Percentiles rank a stretch among this genome's conserved stretches.
Conservation (phyloP, 2,329 filamentous ascomycete species). For the Fusarium gaditjirri region DNA sequence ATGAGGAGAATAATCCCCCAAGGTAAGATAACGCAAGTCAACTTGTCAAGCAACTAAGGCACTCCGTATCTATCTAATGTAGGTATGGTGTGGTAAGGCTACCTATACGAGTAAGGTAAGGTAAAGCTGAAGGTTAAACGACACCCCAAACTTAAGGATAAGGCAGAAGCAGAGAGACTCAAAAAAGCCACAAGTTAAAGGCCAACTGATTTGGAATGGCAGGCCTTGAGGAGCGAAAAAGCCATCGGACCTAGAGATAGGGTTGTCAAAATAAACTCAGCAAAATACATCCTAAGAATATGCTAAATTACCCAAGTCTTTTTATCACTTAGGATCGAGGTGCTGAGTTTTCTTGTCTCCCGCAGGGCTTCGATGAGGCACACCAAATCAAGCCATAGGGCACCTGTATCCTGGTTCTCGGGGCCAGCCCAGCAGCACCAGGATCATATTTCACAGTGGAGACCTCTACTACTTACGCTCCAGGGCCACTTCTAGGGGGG, state of each 20-base stretch:
- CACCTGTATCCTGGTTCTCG: constrained; percentile 45
- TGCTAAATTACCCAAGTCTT: too few species aligned
- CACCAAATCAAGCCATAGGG: not conserved
- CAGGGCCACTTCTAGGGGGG: constrained; percentile 5
- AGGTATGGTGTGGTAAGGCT: constrained; percentile 12
- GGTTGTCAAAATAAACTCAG: too few species aligned
- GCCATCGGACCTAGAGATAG: too few species aligned
- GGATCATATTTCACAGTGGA: constrained; percentile 37
- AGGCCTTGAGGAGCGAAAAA: not conserved
- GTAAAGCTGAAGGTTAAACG: constrained; percentile 16
- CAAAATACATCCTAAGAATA: too few species aligned
- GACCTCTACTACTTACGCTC: not conserved
- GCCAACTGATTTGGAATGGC: constrained; percentile 25
- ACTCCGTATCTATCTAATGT: not conserved
- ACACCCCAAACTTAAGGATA: constrained; percentile 3
- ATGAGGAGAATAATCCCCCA: constrained; percentile 23
- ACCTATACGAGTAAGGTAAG: constrained; percentile 12
- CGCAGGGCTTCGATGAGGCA: not conserved
- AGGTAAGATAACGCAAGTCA: constrained; percentile 22
- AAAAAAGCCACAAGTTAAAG: constrained; percentile 4
- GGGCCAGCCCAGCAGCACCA: constrained; percentile 40
- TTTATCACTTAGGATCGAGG: too few species aligned
- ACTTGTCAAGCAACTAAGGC: not conserved
- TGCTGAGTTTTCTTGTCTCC: too few species aligned
- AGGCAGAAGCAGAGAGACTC: not conserved